phyloP scores from a whole-genome alignment of 1,284 basidiomycete species.

The Trichosporon asahii region DNA sequence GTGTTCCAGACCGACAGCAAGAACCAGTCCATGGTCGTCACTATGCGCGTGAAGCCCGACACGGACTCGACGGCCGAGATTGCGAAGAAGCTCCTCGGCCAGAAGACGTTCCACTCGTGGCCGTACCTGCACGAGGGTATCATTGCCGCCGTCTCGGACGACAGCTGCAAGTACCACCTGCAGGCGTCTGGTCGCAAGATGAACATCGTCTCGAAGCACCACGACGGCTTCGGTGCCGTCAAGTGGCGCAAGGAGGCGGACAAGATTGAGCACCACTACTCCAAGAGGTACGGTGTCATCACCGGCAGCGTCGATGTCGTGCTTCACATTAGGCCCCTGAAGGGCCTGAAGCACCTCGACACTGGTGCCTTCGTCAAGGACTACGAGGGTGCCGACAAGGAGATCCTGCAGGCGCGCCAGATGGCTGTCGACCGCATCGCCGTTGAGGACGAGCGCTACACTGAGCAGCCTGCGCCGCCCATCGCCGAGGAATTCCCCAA shows the following conservation, averaged over 20 bases:
- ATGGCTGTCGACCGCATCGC: slow-evolving; percentile 71
- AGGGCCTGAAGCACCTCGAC: slow-evolving; percentile 84
- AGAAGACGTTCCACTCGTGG: slow-evolving; percentile 81
- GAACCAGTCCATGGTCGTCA: slow-evolving; percentile 89
- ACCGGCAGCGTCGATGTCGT: slow-evolving; percentile 76
- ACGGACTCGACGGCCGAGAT: slow-evolving; percentile 65
- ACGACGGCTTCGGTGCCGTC: slow-evolving; percentile 62
- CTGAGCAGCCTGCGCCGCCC: slow-evolving; percentile 74
- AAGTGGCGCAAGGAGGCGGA: slow-evolving; percentile 76
- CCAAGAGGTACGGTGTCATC: slow-evolving; percentile 82
- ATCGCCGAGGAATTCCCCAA: slow-evolving; percentile 85
- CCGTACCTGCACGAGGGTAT: slow-evolving; percentile 91
- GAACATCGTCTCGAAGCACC: slow-evolving; percentile 66
- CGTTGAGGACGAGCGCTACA: slow-evolving; percentile 82
- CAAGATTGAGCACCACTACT: slow-evolving; percentile 76
- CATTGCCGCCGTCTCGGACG: slow-evolving; percentile 82
- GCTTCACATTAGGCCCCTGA: slow-evolving; percentile 78
- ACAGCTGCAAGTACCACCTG: slow-evolving; percentile 76
- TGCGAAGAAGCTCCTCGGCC: slow-evolving; percentile 70
- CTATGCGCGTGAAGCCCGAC: slow-evolving; percentile 73
- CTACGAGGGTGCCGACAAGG: slow-evolving; percentile 77
- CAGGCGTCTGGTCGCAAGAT: slow-evolving; percentile 59
- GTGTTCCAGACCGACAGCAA: slow-evolving; percentile 86
- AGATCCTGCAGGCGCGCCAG: slow-evolving; percentile 80
- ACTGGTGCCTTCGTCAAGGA: slow-evolving; percentile 90